Conservation (phyloP, 129 eudicot genomes). For the Helichrysum umbraculigerum region DNA sequence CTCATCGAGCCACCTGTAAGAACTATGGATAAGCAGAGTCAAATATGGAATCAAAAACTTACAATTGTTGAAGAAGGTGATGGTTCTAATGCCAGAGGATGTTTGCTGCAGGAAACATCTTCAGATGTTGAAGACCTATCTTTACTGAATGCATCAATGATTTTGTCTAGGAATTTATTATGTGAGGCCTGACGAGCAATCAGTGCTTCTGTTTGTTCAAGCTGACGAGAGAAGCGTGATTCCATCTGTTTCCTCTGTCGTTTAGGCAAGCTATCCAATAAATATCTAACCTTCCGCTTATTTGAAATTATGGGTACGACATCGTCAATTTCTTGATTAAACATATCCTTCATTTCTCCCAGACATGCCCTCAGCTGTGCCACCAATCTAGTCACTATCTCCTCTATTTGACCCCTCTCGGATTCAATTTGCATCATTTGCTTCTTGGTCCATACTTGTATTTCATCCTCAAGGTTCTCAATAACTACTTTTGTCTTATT, state of each 20-base stretch:
- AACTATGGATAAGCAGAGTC: neutral
- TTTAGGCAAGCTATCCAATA: neutral
- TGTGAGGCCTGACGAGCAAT: neutral
- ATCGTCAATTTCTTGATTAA: neutral
- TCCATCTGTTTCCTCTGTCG: slow-evolving; percentile 1
- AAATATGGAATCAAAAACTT: slow-evolving; percentile 11
- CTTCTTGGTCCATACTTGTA: neutral
- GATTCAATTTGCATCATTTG: neutral
- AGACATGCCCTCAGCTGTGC: no score
- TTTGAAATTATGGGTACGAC: neutral
- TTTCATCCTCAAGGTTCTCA: neutral
- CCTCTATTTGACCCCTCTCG: neutral
- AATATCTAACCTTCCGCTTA: neutral
- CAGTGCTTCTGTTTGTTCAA: neutral
- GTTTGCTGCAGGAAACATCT: neutral
- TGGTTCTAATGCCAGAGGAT: neutral
- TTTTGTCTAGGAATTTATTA: neutral
- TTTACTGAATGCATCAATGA: neutral
- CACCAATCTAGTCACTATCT: neutral
- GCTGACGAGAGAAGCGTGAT: neutral
- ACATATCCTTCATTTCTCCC: slow-evolving; percentile 3
- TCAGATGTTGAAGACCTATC: neutral
- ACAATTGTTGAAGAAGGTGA: neutral
- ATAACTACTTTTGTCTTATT: neutral
- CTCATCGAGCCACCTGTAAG: neutral